A percentile compares a stretch with the other conserved stretches of the same genome.
phyloP scores from a whole-genome alignment of 1,139 yeast genomes.

The Waltiozyma sp. region DNA sequence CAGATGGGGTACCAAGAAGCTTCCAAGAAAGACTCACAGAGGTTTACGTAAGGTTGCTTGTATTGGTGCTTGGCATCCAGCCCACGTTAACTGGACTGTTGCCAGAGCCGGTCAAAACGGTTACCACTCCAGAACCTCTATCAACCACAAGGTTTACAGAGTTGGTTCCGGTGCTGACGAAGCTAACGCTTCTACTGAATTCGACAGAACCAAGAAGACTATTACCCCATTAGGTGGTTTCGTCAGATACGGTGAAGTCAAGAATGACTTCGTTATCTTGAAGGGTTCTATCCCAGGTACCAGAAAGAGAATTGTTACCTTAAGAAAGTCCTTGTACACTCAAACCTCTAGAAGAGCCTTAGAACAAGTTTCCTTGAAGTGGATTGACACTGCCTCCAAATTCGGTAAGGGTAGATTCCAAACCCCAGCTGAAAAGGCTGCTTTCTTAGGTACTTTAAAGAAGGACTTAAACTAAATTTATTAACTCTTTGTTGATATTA shows the following conservation, averaged over 20 bases:
- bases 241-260: slow-evolving; percentile 97
- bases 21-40: slow-evolving; percentile 99
- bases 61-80: slow-evolving; percentile 99
- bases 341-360: slow-evolving; percentile 97
- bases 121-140: slow-evolving; percentile 99
- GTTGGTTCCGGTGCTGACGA: slow-evolving; percentile 95
- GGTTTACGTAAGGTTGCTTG: slow-evolving; percentile 99
- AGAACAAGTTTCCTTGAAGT: slow-evolving; percentile 93
- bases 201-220: slow-evolving; percentile 99
- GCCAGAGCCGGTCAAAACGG: slow-evolving; percentile 99
- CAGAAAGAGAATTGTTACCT: slow-evolving; percentile 98
- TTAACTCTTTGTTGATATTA: background rate
- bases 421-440: slow-evolving; percentile 99
- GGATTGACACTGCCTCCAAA: slow-evolving; percentile 99
- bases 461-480: slow-evolving; percentile 47
- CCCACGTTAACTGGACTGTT: slow-evolving; percentile 99
- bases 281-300: slow-evolving; percentile 99
- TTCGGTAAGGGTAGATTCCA: slow-evolving; percentile 99
- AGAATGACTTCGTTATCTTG: slow-evolving; percentile 93
- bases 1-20: slow-evolving; percentile 99
- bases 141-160: slow-evolving; percentile 99
- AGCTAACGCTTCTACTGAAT: slow-evolving; percentile 89
- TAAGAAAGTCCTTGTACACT: slow-evolving; percentile 96
- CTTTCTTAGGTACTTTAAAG: slow-evolving; percentile 99
- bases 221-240: slow-evolving; percentile 99